Base-by-base conservation (phyloP, 2,329 filamentous ascomycete species). In the Pseudomassariella vexata region DNA sequence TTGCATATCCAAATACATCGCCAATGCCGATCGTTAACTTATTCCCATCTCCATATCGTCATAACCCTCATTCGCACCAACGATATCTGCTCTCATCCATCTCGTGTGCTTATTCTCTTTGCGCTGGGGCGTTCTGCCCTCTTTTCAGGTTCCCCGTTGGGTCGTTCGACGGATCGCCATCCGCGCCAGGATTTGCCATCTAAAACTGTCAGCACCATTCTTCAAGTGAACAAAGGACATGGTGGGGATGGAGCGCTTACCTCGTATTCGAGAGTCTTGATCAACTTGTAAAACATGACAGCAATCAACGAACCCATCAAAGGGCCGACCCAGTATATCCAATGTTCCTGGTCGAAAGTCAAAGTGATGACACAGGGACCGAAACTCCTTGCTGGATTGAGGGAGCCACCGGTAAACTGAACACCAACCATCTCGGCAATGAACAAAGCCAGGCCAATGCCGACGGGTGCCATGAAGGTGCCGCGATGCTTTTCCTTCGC, bases 401-500 rank as follows among this genome's bases (percentile, higher is more conserved):
- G 49, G 4, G 63, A 65, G 19, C 60, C 66, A 23, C 67, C 66
- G 8, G 67, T 70, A 36, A 63, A 70, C 40, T 62, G 63, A 12
- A 70, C 57, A 19, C 65, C 66, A 5, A 59, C 59, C 39, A 70
- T 27, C 40, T 52, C 30, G n/a, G 45, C 48, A 19, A 81, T 63
- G 47, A 81, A 81, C 15, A 82, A 60, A 0, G 75, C 58, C 3
- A 81, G 50, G 1, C 78, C 79, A 41, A 82, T 80, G 2, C 73
- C 76, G 1, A 82, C 56, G 0, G 77, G 77, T 0, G 76, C 77
- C 6, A 81, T 59, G 46, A 67, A 81, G 0, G 76, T 80, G 1
- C 70, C 71, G 39, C 72, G 72, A 50, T 80, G 76, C 50, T 81
- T 79, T 41, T 79, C 73, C 9, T 67, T 68, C 2, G 73, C 74